Base-by-base conservation (phyloP, 1,139 yeast species). In the Diutina rugosa region DNA sequence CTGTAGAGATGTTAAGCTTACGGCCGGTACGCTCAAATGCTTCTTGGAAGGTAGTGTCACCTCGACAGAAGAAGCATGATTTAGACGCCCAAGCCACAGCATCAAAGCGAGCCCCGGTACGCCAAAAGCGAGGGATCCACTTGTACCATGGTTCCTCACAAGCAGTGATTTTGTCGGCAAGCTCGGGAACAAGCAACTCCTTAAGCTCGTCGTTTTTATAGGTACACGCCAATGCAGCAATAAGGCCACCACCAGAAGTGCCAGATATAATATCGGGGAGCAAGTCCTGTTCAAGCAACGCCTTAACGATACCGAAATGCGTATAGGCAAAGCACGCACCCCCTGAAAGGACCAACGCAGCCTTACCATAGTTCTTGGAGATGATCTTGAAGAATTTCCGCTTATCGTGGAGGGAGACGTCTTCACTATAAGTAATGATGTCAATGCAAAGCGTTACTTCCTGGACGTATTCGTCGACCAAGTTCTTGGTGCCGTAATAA, bases 161-260 rank as follows among this genome's bases (percentile, higher is more conserved):
- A 0, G 91, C 90, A 1, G 87, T 84, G 57, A 87, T 83, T 60
- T 80, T 82, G 44, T 76, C 65, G 1, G 90, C 87, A 52, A 87
- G 65, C 62, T 81, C 76, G 0, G 95, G 93, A 0, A 73, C 80
- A 21, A 87, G 65, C 45, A 86, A 64, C 57, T 77, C 67, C 54
- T 72, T 69, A 55, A 87, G 72, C 64, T 87, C 95, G 35, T 82
- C 84, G 63, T 85, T 78, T 1, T 90, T 83, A 58, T 91, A 70
- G 0, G 90, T 82, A 57, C 91, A 80, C 0, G 87, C 81, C 54
- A 87, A 67, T 0, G 91, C 87, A 0, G 95, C 93, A 30, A 87
- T 81, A n/a, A 86, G 68, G 0, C 90, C 93, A 10, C 95, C 95
- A 2, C 95, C 95, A 1, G 90, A 83, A 0, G 95, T 87, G 0